A percentile compares a stretch with the other conserved stretches of the same genome.
phyloP scores from a whole-genome alignment of 441 rosid genomes.

The Brassica balearica region DNA sequence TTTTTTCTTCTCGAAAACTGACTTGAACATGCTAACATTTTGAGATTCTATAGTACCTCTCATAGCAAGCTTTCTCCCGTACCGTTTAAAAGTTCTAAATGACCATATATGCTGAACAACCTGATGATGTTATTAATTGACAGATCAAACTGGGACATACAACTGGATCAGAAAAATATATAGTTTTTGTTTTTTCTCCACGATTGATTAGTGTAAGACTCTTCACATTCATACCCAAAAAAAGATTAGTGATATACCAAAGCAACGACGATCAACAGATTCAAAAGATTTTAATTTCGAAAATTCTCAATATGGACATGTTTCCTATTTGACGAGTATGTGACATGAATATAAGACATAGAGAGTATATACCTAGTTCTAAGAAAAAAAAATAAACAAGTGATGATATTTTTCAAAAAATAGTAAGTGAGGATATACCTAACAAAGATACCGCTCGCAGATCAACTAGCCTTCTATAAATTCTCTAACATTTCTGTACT shows the following conservation, averaged over 20 bases:
- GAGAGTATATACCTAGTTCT: background rate
- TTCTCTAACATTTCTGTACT: background rate
- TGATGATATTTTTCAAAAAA: background rate
- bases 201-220: background rate
- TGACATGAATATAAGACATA: background rate
- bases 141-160: background rate
- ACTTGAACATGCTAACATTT: background rate
- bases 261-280: background rate
- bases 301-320: background rate
- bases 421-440: slow-evolving; percentile 25
- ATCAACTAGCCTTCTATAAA: slow-evolving; percentile 31
- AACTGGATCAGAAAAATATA: background rate
- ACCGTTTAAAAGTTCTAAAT: background rate
- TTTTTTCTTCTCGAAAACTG: background rate
- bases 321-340: background rate
- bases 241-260: background rate
- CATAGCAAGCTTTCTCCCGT: background rate
- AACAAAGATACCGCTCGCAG: background rate
- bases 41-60: background rate
- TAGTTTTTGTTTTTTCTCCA: background rate
- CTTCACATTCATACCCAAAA: no score
- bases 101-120: background rate
- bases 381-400: background rate
- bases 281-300: background rate
- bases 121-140: background rate